Conservation (phyloP, 2,329 filamentous ascomycete species). For the Tolypocladium tundrense region DNA sequence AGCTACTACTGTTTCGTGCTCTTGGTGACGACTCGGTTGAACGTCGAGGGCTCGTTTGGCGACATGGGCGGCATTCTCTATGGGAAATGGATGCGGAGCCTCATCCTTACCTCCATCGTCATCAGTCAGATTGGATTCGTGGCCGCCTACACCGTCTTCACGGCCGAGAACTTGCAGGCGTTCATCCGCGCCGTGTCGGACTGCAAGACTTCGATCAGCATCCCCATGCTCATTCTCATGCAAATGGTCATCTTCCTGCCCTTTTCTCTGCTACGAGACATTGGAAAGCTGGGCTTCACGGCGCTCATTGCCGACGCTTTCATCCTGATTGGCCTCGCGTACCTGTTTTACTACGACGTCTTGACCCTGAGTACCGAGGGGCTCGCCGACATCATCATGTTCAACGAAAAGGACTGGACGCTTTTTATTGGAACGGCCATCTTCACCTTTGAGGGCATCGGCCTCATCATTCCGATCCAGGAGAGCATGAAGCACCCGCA, state of each 20-base stretch:
- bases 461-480: conserved; percentile 95
- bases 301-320: conserved; percentile 90
- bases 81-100: conserved; percentile 76
- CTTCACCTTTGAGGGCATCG: conserved; percentile 97
- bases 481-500: conserved; percentile 88
- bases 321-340: conserved; percentile 83
- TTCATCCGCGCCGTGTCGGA: conserved; percentile 87
- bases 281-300: conserved; percentile 93
- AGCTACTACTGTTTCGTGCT: conserved; percentile 98
- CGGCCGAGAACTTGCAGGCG: conserved; percentile 87
- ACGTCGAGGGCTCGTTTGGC: conserved; percentile 88
- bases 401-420: conserved; percentile 90
- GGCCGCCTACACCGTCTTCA: conserved; percentile 93
- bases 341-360: conserved; percentile 93
- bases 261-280: conserved; percentile 87
- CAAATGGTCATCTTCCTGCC: conserved; percentile 94
- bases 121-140: conserved; percentile 94
- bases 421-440: conserved; percentile 98
- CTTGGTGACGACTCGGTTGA: conserved; percentile 75
- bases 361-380: conserved; percentile 68
- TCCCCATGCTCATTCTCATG: conserved; percentile 84
- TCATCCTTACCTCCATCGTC: conserved; percentile 87
- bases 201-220: conserved; percentile 75
- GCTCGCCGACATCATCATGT: conserved; percentile 75
- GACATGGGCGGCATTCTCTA: conserved; percentile 91